Percentiles rank a stretch among this genome's conserved stretches.
Evolutionary conservation across 495 filamentous ascomycete species (phyloP).

Genomic region (Penicillium silybi): DNA sequence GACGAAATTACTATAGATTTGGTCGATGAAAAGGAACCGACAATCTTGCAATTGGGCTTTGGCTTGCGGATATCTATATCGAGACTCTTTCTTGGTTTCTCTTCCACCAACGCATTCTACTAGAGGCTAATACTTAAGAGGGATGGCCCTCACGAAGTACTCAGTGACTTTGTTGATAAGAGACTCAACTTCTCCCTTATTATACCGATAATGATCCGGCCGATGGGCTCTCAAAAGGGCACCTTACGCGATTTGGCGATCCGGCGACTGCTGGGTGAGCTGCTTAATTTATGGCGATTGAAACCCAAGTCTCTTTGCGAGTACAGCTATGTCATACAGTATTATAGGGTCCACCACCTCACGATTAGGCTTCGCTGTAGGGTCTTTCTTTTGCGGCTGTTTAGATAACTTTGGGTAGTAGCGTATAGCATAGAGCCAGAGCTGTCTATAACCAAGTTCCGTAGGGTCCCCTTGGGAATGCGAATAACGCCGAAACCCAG

Average conservation of each 20-base stretch:
- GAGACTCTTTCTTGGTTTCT: constrained; percentile 9
- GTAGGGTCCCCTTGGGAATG: constrained; percentile 5
- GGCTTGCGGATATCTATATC: constrained; percentile 6
- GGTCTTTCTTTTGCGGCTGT: constrained; percentile 14
- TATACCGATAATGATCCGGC: constrained; percentile 27
- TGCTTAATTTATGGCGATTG: constrained; percentile 22
- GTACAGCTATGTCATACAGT: constrained; percentile 25
- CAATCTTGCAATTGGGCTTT: constrained; percentile 6
- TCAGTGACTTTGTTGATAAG: constrained; percentile 19
- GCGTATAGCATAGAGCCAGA: constrained; percentile 25
- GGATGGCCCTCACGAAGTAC: constrained; percentile 15
- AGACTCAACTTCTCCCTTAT: constrained; percentile 16
- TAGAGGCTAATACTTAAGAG: constrained; percentile 5
- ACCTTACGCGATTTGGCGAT: constrained; percentile 27
- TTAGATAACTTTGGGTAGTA: constrained; percentile 22
- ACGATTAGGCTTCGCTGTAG: constrained; percentile 15
- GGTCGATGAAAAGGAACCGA: constrained; percentile 11
- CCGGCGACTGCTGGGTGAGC: constrained; percentile 26
- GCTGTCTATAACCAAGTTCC: constrained; percentile 17
- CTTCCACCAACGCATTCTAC: constrained; percentile 1
- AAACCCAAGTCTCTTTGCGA: constrained; percentile 30
- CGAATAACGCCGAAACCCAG: constrained; percentile 7
- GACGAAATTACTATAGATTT: constrained; percentile 4
- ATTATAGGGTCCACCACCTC: constrained; percentile 17
- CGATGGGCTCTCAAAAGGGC: constrained; percentile 28